Percentiles rank a stretch among this genome's conserved stretches.
phyloP scores from a whole-genome alignment of 352 stramenopile species.

The Globisporangium echinulatum region DNA sequence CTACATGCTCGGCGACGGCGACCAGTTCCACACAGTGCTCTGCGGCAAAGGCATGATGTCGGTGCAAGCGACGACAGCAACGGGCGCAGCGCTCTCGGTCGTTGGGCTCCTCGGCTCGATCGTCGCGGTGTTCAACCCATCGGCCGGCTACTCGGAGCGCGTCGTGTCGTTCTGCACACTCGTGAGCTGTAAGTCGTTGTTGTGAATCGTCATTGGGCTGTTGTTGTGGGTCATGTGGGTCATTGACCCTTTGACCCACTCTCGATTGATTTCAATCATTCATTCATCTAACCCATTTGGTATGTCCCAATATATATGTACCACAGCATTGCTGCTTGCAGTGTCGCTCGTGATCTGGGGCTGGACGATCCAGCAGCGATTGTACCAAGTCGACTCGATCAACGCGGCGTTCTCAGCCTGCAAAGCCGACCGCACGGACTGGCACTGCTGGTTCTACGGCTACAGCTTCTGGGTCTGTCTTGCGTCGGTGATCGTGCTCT shows the following conservation, averaged over 20 bases:
- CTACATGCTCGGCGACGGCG: constrained; percentile 78
- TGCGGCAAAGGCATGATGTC: constrained; percentile 70
- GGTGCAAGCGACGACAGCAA: constrained; percentile 56
- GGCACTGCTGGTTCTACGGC: constrained; percentile 85
- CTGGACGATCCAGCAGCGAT: constrained; percentile 61
- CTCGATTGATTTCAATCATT: too few relatives aligned
- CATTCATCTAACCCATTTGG: too few relatives aligned
- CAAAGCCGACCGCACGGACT: constrained; percentile 57
- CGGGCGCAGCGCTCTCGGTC: constrained; percentile 50
- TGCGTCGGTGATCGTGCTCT: constrained; percentile 73
- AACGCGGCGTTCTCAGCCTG: constrained; percentile 71
- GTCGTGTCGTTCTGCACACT: constrained; percentile 82
- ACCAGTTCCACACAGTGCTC: constrained; percentile 62
- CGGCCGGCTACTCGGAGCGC: constrained; percentile 61
- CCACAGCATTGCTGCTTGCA: constrained; percentile 52
- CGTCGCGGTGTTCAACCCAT: constrained; percentile 68
- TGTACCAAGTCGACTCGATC: constrained; percentile 77
- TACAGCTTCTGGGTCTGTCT: constrained; percentile 85
- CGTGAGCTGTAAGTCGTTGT: constrained; percentile 51
- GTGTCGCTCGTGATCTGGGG: constrained; percentile 79
- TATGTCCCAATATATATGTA: too few relatives aligned
- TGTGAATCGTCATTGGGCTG: too few relatives aligned
- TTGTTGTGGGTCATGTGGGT: too few relatives aligned
- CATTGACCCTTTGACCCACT: too few relatives aligned
- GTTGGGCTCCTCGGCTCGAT: constrained; percentile 61